Conservation (phyloP, 2,329 filamentous ascomycete species). For the Epichloe sylvatica region DNA sequence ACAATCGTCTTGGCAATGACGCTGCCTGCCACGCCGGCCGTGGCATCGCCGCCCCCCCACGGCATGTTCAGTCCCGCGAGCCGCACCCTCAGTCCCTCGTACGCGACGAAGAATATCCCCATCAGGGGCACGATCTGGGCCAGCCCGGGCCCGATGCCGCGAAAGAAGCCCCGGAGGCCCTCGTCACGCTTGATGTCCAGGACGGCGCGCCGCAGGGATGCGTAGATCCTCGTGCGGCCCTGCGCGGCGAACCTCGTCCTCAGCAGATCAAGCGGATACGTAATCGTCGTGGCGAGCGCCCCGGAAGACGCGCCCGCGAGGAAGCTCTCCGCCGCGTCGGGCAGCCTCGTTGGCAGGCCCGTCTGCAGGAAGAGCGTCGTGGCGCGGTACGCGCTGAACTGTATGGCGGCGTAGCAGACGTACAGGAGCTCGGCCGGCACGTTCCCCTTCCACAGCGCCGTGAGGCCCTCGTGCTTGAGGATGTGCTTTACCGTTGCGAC, state of each 20-base stretch:
- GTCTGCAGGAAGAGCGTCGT: constrained; percentile 53
- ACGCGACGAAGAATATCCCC: constrained; percentile 87
- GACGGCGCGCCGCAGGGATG: constrained; percentile 53
- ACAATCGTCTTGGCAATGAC: constrained; percentile 76
- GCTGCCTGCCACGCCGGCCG: constrained; percentile 67
- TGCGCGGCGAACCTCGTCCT: constrained; percentile 95
- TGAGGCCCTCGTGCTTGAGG: constrained; percentile 65
- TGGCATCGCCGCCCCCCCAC: constrained; percentile 68
- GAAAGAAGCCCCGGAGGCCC: constrained; percentile 70
- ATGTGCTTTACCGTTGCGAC: constrained; percentile 65
- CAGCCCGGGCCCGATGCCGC: constrained; percentile 67
- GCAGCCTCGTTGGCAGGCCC: constrained; percentile 32
- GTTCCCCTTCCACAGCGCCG: constrained; percentile 93
- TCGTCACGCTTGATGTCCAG: constrained; percentile 61
- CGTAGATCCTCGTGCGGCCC: constrained; percentile 66
- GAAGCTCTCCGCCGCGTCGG: constrained; percentile 62
- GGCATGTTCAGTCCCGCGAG: constrained; percentile 43
- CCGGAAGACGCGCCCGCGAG: constrained; percentile 72
- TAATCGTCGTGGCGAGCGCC: constrained; percentile 64
- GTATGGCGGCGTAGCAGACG: constrained; percentile 73
- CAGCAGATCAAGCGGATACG: constrained; percentile 86
- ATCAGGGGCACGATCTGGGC: constrained; percentile 90
- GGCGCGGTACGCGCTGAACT: constrained; percentile 80
- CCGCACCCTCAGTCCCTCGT: constrained; percentile 58
- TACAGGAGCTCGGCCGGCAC: constrained; percentile 92